phyloP scores from a whole-genome alignment of 2,329 filamentous ascomycete species.

The Fusarium illudens region DNA sequence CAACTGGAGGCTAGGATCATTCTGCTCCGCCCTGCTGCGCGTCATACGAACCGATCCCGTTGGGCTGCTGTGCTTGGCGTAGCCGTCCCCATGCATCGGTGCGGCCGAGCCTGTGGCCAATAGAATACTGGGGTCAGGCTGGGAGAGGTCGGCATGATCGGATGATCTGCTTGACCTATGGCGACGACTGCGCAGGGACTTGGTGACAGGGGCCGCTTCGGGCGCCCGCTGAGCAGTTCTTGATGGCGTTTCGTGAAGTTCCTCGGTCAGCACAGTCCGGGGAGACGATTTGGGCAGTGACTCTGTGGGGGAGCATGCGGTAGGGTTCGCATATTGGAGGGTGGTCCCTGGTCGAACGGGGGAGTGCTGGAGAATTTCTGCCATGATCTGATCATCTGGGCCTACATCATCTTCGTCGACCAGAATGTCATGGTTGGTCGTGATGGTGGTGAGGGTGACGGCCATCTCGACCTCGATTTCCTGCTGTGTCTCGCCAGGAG shows the following conservation, averaged over 20 bases:
- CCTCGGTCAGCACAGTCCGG: constrained; percentile 13
- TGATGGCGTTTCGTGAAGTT: constrained; percentile 13
- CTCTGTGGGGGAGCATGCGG: constrained; percentile 11
- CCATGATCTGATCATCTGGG: constrained; percentile 44
- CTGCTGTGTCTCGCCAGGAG: constrained; percentile 36
- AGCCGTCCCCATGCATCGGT: constrained; percentile 14
- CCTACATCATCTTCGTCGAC: constrained; percentile 36
- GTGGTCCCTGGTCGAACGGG: constrained; percentile 20
- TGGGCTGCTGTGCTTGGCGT: constrained; percentile 30
- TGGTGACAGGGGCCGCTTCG: constrained; percentile 42
- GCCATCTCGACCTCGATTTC: constrained; percentile 27
- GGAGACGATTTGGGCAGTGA: constrained; percentile 21
- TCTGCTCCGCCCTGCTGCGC: constrained; percentile 38
- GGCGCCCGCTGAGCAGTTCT: constrained; percentile 21
- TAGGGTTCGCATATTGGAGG: constrained; percentile 15
- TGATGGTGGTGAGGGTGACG: constrained; percentile 12
- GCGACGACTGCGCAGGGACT: constrained; percentile 44
- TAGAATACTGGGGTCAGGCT: constrained; percentile 44
- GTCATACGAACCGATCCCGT: constrained; percentile 38
- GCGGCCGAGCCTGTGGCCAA: constrained; percentile 38
- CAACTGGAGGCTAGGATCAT: constrained; percentile 38
- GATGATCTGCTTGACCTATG: constrained; percentile 38
- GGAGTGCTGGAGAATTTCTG: constrained; percentile 42
- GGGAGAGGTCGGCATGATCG: constrained; percentile 32
- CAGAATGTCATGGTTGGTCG: constrained; percentile 9